Percentiles rank a stretch among this genome's conserved stretches.
phyloP scores from a whole-genome alignment of 1,284 basidiomycete genomes.

The Papiliotrema nemorosa region DNA sequence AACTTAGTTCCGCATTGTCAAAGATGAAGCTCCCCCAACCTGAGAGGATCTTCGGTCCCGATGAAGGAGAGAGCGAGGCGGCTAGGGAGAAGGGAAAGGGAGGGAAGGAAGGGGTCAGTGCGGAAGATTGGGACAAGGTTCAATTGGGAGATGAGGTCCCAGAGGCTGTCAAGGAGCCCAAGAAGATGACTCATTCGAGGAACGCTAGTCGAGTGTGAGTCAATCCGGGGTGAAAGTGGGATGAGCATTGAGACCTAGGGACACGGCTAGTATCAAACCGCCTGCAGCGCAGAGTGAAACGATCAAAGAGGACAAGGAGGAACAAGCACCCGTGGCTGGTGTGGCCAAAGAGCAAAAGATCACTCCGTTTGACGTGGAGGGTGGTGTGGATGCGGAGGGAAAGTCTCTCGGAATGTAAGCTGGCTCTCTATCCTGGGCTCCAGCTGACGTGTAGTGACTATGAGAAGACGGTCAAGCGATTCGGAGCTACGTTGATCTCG shows the following conservation, averaged over 20 bases:
- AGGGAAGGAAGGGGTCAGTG: slow-evolving; percentile 35
- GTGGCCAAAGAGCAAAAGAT: slow-evolving; percentile 69
- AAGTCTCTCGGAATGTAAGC: slow-evolving; percentile 72
- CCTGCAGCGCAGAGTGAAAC: neutral
- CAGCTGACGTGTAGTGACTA: slow-evolving; percentile 65
- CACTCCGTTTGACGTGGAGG: slow-evolving; percentile 98
- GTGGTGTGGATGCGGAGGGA: slow-evolving; percentile 82
- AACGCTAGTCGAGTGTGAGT: slow-evolving; percentile 40
- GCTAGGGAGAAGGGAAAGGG: slow-evolving; percentile 12
- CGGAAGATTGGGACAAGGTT: slow-evolving; percentile 48
- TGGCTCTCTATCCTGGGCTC: neutral
- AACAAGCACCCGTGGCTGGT: neutral
- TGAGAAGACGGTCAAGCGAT: slow-evolving; percentile 89
- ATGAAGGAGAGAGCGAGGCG: slow-evolving; percentile 28
- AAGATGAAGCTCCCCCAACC: slow-evolving; percentile 50
- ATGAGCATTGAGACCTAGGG: neutral
- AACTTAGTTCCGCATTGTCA: slow-evolving; percentile 38
- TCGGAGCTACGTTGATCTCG: slow-evolving; percentile 84
- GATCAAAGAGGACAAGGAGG: slow-evolving; percentile 8
- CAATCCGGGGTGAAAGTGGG: neutral
- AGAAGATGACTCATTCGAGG: slow-evolving; percentile 36
- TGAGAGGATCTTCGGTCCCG: slow-evolving; percentile 47
- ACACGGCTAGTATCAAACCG: slow-evolving; percentile 6
- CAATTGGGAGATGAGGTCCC: slow-evolving; percentile 45
- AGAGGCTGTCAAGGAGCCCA: slow-evolving; percentile 46